These are phyloP conservation scores for Chlorella sp. DNA, from an alignment of 139 green algal genomes.

Conservation along the genomic window DNA sequence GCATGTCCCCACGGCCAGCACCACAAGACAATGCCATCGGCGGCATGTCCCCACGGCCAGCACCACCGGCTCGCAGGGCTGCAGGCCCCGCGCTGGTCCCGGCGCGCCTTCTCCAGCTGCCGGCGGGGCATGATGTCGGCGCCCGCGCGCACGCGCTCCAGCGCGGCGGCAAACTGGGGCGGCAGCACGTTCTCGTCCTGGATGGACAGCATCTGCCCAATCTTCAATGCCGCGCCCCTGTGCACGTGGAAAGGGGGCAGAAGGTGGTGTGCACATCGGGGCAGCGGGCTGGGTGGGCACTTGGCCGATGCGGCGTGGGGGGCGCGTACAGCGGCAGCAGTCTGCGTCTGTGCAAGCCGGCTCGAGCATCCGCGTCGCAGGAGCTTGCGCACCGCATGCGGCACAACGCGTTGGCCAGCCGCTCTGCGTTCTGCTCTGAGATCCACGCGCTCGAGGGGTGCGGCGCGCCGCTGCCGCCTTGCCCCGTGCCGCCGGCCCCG, in stretches of 20 bases:
- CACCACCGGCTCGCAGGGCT: neutral
- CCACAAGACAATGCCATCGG: too few relatives aligned
- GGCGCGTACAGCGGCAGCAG: too few relatives aligned
- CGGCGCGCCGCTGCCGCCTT: neutral
- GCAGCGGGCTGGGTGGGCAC: too few relatives aligned
- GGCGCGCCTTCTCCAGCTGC: slow-evolving; percentile 76
- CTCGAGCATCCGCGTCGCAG: too few relatives aligned
- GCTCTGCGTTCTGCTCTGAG: slow-evolving; percentile 87
- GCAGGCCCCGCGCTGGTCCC: neutral
- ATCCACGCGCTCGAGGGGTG: slow-evolving; percentile 44
- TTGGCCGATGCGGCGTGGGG: too few relatives aligned
- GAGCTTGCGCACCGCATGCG: too few relatives aligned
- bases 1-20: too few relatives aligned
- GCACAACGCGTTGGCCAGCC: slow-evolving; percentile 89
- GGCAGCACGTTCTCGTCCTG: slow-evolving; percentile 92
- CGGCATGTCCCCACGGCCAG: too few relatives aligned
- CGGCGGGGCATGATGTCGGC: slow-evolving; percentile 92
- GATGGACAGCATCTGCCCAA: slow-evolving; percentile 98
- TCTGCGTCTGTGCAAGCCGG: too few relatives aligned
- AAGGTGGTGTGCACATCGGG: too few relatives aligned
- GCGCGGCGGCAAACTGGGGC: slow-evolving; percentile 73
- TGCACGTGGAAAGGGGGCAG: too few relatives aligned
- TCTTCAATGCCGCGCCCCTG: slow-evolving; percentile 93
- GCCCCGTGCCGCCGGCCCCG: neutral
- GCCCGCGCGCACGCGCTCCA: slow-evolving; percentile 85